These are phyloP conservation scores for Diplodia intermedia DNA, from an alignment of 2,329 filamentous ascomycete species.

Conservation along the genomic window DNA sequence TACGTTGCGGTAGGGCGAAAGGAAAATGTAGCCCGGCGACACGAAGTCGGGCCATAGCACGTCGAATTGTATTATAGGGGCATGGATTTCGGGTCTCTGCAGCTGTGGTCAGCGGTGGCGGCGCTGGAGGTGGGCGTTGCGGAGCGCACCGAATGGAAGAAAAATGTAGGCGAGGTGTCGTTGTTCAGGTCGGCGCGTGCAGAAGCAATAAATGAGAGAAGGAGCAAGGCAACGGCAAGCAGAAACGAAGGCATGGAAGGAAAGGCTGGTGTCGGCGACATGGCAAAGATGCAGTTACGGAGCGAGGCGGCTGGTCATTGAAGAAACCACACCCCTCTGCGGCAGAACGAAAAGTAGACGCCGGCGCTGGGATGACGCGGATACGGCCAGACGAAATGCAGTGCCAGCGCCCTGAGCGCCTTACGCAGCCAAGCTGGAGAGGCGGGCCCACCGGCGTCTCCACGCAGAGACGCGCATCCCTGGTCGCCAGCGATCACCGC, in stretches of 20 bases:
- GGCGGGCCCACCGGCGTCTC: slow-evolving; percentile 19
- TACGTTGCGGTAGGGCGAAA: slow-evolving; percentile 57
- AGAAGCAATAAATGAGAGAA: slow-evolving; percentile 17
- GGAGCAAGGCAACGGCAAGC: slow-evolving; percentile 11
- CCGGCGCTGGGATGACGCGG: slow-evolving; percentile 16
- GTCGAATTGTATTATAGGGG: slow-evolving; percentile 43
- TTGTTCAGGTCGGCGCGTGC: slow-evolving; percentile 32
- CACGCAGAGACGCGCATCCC: slow-evolving; percentile 21
- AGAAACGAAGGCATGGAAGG: slow-evolving; percentile 26
- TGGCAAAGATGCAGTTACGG: slow-evolving; percentile 12
- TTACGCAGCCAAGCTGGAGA: slow-evolving; percentile 19
- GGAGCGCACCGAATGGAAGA: slow-evolving; percentile 32
- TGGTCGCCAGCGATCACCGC: slow-evolving; percentile 20
- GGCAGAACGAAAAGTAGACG: slow-evolving; percentile 1
- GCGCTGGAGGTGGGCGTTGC: neutral
- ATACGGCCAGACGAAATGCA: slow-evolving; percentile 22
- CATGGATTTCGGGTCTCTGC: slow-evolving; percentile 50
- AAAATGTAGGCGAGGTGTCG: slow-evolving; percentile 32
- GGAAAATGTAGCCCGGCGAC: slow-evolving; percentile 57
- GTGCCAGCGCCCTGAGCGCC: slow-evolving; percentile 15
- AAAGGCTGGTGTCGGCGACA: slow-evolving; percentile 16
- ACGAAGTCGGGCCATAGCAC: slow-evolving; percentile 34
- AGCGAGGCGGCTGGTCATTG: slow-evolving; percentile 13
- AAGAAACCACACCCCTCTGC: slow-evolving; percentile 7
- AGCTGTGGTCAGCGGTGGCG: neutral